phyloP scores from a whole-genome alignment of 1,284 basidiomycete species.

The Puccinia novopanici region DNA sequence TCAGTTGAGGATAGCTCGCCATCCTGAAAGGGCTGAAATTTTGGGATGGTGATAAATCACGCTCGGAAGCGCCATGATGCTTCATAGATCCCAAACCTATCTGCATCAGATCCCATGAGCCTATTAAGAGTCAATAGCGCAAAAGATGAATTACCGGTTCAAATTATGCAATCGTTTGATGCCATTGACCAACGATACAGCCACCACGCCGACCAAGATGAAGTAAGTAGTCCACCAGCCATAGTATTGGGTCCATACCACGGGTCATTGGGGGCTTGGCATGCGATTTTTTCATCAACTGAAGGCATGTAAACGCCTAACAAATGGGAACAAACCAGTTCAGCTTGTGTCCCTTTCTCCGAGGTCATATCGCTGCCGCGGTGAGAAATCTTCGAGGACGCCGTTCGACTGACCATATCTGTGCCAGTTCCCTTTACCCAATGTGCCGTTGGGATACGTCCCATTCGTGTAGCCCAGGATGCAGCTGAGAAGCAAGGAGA shows the following conservation, averaged over 20 bases:
- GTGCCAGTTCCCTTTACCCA: constrained; percentile 37
- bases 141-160: constrained; percentile 35
- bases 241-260: constrained; percentile 27
- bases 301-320: constrained; percentile 31
- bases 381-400: background rate
- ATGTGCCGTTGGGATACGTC: constrained; percentile 46
- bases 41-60: constrained; percentile 34
- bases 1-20: constrained; percentile 36
- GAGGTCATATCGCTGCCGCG: background rate
- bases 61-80: constrained; percentile 22
- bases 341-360: background rate
- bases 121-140: background rate
- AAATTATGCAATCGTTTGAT: constrained; percentile 43
- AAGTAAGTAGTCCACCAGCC: constrained; percentile 50
- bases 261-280: constrained; percentile 45
- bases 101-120: background rate
- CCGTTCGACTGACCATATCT: constrained; percentile 32
- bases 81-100: constrained; percentile 1
- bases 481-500: constrained; percentile 26
- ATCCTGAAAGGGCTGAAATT: constrained; percentile 33
- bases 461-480: constrained; percentile 49
- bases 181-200: constrained; percentile 31
- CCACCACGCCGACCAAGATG: constrained; percentile 24
- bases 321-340: background rate
- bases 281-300: constrained; percentile 23